These are phyloP conservation scores for Globisporangium polare DNA, from an alignment of 352 stramenopile species.

Conservation along the genomic window DNA sequence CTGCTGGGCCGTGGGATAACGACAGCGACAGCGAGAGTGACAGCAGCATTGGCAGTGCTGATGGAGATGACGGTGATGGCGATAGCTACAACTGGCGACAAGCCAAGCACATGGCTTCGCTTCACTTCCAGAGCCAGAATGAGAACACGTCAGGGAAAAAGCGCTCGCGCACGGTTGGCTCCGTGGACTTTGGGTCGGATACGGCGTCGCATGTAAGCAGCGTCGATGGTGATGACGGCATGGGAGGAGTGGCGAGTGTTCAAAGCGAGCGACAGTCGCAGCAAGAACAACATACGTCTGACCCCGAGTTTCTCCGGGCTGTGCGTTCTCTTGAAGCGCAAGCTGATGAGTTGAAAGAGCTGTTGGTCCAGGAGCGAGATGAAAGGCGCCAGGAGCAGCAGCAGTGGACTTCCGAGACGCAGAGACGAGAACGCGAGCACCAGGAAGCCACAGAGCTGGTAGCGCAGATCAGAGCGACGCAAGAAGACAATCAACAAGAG, in stretches of 20 bases:
- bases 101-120: background rate
- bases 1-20: background rate
- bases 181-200: background rate
- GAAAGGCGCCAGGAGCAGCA: background rate
- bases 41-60: background rate
- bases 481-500: background rate
- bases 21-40: conserved; percentile 4
- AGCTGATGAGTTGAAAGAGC: background rate
- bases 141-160: background rate
- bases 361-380: background rate
- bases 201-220: background rate
- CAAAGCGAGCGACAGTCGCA: background rate
- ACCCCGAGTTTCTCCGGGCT: background rate
- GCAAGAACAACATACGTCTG: background rate
- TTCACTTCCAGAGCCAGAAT: background rate
- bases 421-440: background rate
- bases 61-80: background rate
- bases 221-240: background rate
- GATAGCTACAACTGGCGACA: background rate
- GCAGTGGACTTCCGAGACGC: background rate
- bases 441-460: background rate
- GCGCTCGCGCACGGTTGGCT: background rate
- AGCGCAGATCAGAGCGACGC: background rate
- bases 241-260: background rate
- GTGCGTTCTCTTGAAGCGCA: background rate